Evolutionary conservation across 768 basidiomycete species (phyloP).

Genomic region (Pleurotus ostreatus): DNA sequence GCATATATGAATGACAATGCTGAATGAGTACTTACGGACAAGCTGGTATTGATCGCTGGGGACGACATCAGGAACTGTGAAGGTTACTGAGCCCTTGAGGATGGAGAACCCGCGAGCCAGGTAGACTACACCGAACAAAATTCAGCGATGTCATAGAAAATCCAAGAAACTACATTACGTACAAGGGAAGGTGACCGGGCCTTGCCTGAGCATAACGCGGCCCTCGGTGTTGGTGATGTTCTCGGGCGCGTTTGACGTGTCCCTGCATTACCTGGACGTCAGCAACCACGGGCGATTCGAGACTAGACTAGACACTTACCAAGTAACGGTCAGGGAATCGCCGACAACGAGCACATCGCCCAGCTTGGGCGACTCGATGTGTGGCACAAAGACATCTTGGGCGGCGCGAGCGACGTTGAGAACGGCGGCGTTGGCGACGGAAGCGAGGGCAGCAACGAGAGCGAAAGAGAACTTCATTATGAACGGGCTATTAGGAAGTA

Average conservation of each 20-base stretch:
- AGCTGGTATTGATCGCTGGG: conserved; percentile 30
- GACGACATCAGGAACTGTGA: conserved; percentile 33
- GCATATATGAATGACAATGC: neutral
- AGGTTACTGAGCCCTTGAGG: conserved; percentile 25
- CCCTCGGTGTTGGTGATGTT: conserved; percentile 35
- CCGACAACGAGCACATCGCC: conserved; percentile 26
- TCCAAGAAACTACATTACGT: conserved; percentile 18
- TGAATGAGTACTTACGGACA: conserved; percentile 32
- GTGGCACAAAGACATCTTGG: conserved; percentile 27
- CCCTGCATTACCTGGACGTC: conserved; percentile 22
- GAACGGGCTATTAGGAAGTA: neutral
- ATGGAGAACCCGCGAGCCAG: conserved; percentile 33
- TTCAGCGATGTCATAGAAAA: neutral
- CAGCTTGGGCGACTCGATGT: conserved; percentile 23
- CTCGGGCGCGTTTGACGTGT: conserved; percentile 31
- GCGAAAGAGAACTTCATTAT: conserved; percentile 7
- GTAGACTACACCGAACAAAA: conserved; percentile 19
- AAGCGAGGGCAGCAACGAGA: conserved; percentile 18
- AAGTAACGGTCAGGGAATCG: conserved; percentile 20
- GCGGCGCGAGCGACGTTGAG: conserved; percentile 17
- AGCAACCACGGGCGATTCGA: too few relatives aligned
- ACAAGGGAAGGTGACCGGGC: conserved; percentile 24
- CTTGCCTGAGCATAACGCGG: conserved; percentile 18
- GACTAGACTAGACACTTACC: conserved; percentile 16
- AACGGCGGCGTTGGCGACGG: conserved; percentile 20